Evolutionary conservation across 768 basidiomycete genomes (phyloP), one percentile per base, ranked within the genome.

Genomic region (Hericium erinaceus): DNA sequence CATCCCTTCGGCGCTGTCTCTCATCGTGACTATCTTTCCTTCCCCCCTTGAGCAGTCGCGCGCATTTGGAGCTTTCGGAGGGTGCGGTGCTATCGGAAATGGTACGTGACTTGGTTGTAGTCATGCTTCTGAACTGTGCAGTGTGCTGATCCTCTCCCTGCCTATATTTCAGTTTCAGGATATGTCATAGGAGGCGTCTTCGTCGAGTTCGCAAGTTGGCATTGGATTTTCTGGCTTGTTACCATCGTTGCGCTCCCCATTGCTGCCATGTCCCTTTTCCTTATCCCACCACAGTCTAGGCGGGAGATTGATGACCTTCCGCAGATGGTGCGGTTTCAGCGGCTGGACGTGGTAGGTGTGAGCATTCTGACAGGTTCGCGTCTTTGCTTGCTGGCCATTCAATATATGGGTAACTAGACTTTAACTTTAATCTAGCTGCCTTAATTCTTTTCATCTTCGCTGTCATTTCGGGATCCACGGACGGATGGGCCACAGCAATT

Each of bases 191-290:
- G 74, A 49, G 74, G 68, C 10, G 58, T 74, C 37, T 70, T 74
- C 63, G 68, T 73, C 28, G 58, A 70, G 49, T 69, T 64, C 54
- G 68, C 71, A 10, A 66, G 63, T 18, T 78, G 76, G 75, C 60
- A 60, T 15, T 77, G 76, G 77, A 74, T 77, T 33, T 78, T 80
- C 66, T 76, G 73, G 61, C 71, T 77, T 57, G 70, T 76, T 16
- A 72, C 75, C 26, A 69, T 77, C 57, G 61, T 78, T 40, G 67
- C 69, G 39, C 60, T 72, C 18, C 65, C 67, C 16, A 67, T 73
- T 37, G 66, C 69, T 37, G 52, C 55, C 10, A 13, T 67, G 15
- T 69, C 69, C 48, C 41, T 69, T 8, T 57, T 73, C 60, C 59
- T 75, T 55, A 64, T 74, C 28, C 73, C 74, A 2, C 41, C 41